Evolutionary conservation across 2,329 filamentous ascomycete species (phyloP), one percentile per base, ranked within the genome.

Genomic region (Talaromyces sp.): DNA sequence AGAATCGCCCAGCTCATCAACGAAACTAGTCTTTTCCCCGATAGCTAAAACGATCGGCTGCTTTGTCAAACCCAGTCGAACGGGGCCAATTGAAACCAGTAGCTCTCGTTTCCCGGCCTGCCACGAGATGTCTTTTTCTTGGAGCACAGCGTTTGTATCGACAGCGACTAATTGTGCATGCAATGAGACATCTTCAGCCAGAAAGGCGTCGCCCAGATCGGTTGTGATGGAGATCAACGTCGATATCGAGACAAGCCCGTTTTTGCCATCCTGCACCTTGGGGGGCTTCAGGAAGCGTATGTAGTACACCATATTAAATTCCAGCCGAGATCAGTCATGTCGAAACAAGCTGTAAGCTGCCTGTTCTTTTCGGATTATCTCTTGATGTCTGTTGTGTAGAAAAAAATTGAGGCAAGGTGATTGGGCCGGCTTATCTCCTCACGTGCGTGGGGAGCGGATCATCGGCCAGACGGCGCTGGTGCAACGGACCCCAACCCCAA

Each of bases 201-300:
- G 79, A 68, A 88, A 87, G 0, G 80, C 80, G 66, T 89, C 86
- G 19, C 88, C 88, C 8, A 90, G 77, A 68, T 90, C 88, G 26
- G 86, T 89, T 11, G 86, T 87, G 68, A 90, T 80, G 43, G 86
- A 87, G 61, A 89, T 76, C 31, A 85, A 76, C 54, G 80, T 75
- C 62, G 75, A 81, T 59, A 85, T 72, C 17, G 72, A 70, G 59
- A 79, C 69, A 17, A 67, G 66, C 31, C 76, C 74, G 27, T 68
- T 61, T 58, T 78, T 75, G 61, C 81, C 73, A 58, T 79, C 77
- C 52, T 72, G 68, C 38, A 77, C 67, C 58, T 75, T 74, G 10
- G 88, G 87, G 1, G 83, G 76, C 67, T 89, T 89, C 65, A 90
- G 79, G 66, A 89, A 88, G 62, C 87, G 86, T 67, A 90, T 79